Evolutionary conservation across 176 grass and related monocot species (phyloP).

Genomic region (Pontederia crassipes): DNA sequence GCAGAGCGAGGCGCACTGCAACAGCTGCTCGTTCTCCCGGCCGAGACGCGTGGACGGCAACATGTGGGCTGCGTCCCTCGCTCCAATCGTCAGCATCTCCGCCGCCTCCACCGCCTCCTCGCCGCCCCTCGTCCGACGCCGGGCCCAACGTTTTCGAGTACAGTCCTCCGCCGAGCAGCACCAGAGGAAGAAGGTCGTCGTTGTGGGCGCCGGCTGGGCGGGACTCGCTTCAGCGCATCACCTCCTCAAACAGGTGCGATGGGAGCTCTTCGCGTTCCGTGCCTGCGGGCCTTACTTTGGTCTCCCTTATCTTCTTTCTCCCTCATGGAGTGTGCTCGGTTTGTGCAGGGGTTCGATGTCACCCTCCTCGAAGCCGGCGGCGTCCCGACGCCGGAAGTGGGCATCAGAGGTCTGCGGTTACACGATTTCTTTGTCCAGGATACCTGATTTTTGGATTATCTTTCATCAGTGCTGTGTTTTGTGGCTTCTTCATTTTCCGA

Average conservation of each 20-base stretch:
- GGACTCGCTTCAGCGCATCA: conserved; percentile 63
- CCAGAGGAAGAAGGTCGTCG: conserved; percentile 59
- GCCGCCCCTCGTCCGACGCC: too few species aligned
- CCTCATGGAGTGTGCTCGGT: background rate
- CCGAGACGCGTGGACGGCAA: too few species aligned
- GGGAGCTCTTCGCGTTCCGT: background rate
- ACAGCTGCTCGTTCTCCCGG: too few species aligned
- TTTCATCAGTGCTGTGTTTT: too few species aligned
- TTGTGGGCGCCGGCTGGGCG: conserved; percentile 71
- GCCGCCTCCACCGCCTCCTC: too few species aligned
- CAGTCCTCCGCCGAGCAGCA: too few species aligned
- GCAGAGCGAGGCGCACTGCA: too few species aligned
- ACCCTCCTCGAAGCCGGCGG: conserved; percentile 49
- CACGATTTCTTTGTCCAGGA: background rate
- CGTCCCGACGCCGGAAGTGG: conserved; percentile 50
- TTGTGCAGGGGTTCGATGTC: conserved; percentile 52
- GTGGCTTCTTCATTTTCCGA: too few species aligned
- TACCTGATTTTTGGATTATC: too few species aligned
- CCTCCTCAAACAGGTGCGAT: conserved; percentile 54
- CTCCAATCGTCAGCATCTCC: too few species aligned
- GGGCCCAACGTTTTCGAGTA: too few species aligned
- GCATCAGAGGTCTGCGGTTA: conserved; percentile 44
- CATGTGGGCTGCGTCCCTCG: too few species aligned
- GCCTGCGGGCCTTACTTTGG: background rate
- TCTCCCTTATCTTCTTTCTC: background rate